Conservation (phyloP, 2,329 filamentous ascomycete species). For the Gyromitra esculenta region DNA sequence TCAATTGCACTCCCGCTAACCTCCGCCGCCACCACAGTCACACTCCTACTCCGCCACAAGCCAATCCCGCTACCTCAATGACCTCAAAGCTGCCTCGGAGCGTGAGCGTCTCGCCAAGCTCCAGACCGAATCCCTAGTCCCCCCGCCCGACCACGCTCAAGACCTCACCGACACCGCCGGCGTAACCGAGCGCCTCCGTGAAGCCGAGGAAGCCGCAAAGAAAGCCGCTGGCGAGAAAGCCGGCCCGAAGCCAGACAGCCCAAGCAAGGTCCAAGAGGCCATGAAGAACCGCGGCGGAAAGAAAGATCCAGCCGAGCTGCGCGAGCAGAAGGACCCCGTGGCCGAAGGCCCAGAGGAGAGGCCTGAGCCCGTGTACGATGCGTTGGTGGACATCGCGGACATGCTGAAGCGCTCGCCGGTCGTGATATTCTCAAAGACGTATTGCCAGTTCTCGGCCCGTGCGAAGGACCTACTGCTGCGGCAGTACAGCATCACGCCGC, state of each 20-base stretch:
- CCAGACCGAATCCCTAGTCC: constrained; percentile 60
- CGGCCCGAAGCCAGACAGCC: constrained; percentile 59
- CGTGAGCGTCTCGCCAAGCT: constrained; percentile 24
- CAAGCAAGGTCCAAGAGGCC: constrained; percentile 25
- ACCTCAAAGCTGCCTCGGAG: constrained; percentile 24
- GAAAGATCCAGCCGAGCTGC: constrained; percentile 49
- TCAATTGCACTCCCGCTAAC: constrained; percentile 13
- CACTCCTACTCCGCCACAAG: background rate
- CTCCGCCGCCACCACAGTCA: background rate
- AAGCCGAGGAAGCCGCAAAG: constrained; percentile 75
- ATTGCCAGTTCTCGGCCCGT: constrained; percentile 77
- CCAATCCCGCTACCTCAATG: constrained; percentile 25
- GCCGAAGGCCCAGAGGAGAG: constrained; percentile 62
- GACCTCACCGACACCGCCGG: constrained; percentile 68
- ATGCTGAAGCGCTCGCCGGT: constrained; percentile 89
- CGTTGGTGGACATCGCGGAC: constrained; percentile 75
- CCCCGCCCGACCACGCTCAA: constrained; percentile 61
- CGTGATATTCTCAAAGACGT: constrained; percentile 87
- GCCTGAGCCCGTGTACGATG: constrained; percentile 70
- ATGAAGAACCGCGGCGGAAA: constrained; percentile 55
- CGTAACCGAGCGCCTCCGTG: constrained; percentile 69
- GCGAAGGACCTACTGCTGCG: constrained; percentile 87
- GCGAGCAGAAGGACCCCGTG: background rate
- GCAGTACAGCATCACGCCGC: constrained; percentile 82
- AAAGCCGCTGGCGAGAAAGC: constrained; percentile 74